Conservation (phyloP, 305 asterid species). For the Caryopteris hybrid region DNA sequence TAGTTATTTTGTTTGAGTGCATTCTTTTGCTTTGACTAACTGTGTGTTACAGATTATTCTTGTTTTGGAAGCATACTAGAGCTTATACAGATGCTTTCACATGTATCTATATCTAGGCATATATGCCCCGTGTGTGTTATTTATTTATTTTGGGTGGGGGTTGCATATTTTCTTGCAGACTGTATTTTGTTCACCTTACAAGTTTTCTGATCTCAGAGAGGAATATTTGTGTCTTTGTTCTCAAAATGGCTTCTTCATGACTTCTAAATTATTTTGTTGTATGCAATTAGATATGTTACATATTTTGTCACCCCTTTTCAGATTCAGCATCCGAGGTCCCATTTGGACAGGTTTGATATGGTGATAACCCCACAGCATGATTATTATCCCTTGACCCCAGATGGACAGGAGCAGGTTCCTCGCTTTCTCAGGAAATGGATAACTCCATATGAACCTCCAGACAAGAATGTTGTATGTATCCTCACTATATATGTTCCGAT, state of each 20-base stretch:
- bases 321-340: slow-evolving; percentile 98
- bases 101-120: no score
- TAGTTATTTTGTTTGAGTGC: no score
- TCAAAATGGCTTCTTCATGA: not conserved
- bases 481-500: slow-evolving; percentile 10
- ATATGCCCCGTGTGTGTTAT: no score
- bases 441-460: slow-evolving; percentile 83
- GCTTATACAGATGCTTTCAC: no score
- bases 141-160: no score
- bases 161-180: no score
- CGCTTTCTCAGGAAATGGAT: slow-evolving; percentile 78
- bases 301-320: slow-evolving; percentile 33
- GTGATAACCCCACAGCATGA: slow-evolving; percentile 94
- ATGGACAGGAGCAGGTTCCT: slow-evolving; percentile 83
- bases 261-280: not conserved
- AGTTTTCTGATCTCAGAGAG: no score
- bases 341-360: slow-evolving; percentile 86
- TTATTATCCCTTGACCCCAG: slow-evolving; percentile 77
- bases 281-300: not conserved
- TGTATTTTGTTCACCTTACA: no score
- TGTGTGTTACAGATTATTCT: no score
- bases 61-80: no score
- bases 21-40: no score
- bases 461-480: slow-evolving; percentile 64
- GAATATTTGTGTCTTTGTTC: not conserved